phyloP scores from a whole-genome alignment of 176 grass and related monocot species.

The Zea luxurians region DNA sequence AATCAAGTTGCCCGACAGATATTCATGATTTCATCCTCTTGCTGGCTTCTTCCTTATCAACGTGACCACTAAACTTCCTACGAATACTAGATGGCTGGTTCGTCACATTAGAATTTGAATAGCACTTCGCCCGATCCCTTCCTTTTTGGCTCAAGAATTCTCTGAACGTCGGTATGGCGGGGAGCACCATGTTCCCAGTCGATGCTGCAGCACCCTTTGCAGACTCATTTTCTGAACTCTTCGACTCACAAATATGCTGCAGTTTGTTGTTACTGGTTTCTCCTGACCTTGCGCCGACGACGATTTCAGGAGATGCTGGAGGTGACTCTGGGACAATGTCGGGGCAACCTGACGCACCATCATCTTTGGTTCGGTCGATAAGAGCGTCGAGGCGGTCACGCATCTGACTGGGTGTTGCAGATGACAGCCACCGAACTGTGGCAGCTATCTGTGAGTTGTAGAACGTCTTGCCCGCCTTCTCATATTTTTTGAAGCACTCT shows the following conservation, averaged over 20 bases:
- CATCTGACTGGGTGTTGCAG: slow-evolving; percentile 66
- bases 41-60: slow-evolving; percentile 22
- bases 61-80: slow-evolving; percentile 38
- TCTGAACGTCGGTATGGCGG: slow-evolving; percentile 63
- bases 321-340: slow-evolving; percentile 23
- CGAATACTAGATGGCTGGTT: slow-evolving; percentile 6
- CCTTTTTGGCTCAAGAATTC: slow-evolving; percentile 66
- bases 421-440: slow-evolving; percentile 76
- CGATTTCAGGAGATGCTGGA: neutral
- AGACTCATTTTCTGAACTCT: neutral
- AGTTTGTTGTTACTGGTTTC: slow-evolving; percentile 9
- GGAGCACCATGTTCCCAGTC: slow-evolving; percentile 49
- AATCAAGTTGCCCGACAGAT: neutral
- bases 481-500: slow-evolving; percentile 85
- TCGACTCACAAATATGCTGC: neutral
- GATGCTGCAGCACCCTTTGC: neutral
- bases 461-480: slow-evolving; percentile 80
- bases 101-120: slow-evolving; percentile 13
- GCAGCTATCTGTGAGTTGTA: slow-evolving; percentile 92
- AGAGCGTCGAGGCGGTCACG: slow-evolving; percentile 46
- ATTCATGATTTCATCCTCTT: slow-evolving; percentile 66
- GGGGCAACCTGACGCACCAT: slow-evolving; percentile 5
- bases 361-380: slow-evolving; percentile 3
- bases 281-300: neutral
- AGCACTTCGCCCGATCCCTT: slow-evolving; percentile 33